A percentile compares a stretch with the other conserved stretches of the same genome.
Evolutionary conservation across 768 basidiomycete species (phyloP).

Genomic region (Candolleomyces eurysporus): DNA sequence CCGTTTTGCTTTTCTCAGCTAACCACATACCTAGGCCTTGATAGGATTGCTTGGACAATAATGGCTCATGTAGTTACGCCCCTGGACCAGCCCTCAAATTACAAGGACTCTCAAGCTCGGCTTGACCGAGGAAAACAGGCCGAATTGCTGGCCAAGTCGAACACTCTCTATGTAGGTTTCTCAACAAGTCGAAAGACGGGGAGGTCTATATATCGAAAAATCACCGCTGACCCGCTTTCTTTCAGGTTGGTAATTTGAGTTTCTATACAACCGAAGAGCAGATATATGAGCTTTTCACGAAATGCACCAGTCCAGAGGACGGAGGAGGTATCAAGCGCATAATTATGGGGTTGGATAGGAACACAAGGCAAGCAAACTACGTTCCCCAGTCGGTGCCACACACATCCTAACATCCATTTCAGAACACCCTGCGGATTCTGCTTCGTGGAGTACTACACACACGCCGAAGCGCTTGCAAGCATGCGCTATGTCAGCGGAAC

Average conservation of each 20-base stretch:
- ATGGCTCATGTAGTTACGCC: constrained; percentile 86
- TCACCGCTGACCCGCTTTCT: neutral
- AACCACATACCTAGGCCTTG: neutral
- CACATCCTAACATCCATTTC: constrained; percentile 15
- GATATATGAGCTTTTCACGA: constrained; percentile 90
- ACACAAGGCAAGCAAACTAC: constrained; percentile 60
- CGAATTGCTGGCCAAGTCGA: constrained; percentile 78
- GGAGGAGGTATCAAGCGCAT: constrained; percentile 91
- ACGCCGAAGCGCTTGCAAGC: constrained; percentile 87
- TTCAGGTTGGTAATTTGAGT: constrained; percentile 86
- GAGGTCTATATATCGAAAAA: constrained; percentile 12
- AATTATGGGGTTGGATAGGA: constrained; percentile 92
- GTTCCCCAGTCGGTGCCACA: neutral
- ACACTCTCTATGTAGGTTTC: constrained; percentile 83
- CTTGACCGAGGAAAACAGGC: constrained; percentile 78
- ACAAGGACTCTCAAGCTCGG: constrained; percentile 89
- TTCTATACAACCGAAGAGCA: constrained; percentile 96
- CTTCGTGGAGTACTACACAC: constrained; percentile 95
- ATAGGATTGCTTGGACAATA: constrained; percentile 14
- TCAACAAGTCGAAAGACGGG: neutral
- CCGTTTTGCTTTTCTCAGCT: neutral
- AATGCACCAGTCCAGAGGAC: constrained; percentile 84
- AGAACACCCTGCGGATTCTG: constrained; percentile 95
- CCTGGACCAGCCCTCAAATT: constrained; percentile 94
- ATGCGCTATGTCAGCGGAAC: constrained; percentile 97